phyloP scores from a whole-genome alignment of 768 basidiomycete species.

The Lyophyllum semitale region DNA sequence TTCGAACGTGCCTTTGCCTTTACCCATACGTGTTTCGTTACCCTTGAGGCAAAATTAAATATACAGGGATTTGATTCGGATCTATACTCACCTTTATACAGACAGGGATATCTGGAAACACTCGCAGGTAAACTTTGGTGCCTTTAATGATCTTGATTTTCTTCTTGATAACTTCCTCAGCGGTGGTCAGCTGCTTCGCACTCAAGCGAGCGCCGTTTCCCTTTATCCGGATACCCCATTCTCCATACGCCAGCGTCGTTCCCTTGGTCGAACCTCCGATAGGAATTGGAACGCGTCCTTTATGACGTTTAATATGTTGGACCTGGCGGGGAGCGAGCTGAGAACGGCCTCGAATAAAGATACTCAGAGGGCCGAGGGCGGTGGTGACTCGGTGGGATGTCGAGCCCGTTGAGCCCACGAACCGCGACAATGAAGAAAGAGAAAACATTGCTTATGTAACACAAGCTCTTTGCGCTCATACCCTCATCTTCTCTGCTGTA shows the following conservation, averaged over 20 bases:
- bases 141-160: slow-evolving; percentile 92
- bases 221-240: slow-evolving; percentile 90
- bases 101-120: slow-evolving; percentile 97
- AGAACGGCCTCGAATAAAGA: slow-evolving; percentile 49
- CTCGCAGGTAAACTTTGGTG: slow-evolving; percentile 79
- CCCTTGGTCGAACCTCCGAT: slow-evolving; percentile 91
- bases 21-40: slow-evolving; percentile 99
- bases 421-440: slow-evolving; percentile 39
- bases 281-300: slow-evolving; percentile 84
- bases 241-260: slow-evolving; percentile 88
- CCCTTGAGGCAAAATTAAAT: slow-evolving; percentile 52
- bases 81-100: slow-evolving; percentile 79
- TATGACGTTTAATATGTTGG: slow-evolving; percentile 87
- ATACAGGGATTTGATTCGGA: background rate
- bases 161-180: slow-evolving; percentile 85
- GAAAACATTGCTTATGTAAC: slow-evolving; percentile 41
- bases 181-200: slow-evolving; percentile 87
- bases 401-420: slow-evolving; percentile 22
- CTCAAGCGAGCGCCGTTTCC: slow-evolving; percentile 78
- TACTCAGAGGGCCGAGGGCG: slow-evolving; percentile 30
- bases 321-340: slow-evolving; percentile 84
- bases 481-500: background rate
- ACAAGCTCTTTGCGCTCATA: background rate
- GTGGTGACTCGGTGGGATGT: slow-evolving; percentile 23
- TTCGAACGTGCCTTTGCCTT: slow-evolving; percentile 97